A percentile compares a stretch with the other conserved stretches of the same genome.
Evolutionary conservation across 768 basidiomycete genomes (phyloP).

Genomic region (Leccinellum rugosiceps): DNA sequence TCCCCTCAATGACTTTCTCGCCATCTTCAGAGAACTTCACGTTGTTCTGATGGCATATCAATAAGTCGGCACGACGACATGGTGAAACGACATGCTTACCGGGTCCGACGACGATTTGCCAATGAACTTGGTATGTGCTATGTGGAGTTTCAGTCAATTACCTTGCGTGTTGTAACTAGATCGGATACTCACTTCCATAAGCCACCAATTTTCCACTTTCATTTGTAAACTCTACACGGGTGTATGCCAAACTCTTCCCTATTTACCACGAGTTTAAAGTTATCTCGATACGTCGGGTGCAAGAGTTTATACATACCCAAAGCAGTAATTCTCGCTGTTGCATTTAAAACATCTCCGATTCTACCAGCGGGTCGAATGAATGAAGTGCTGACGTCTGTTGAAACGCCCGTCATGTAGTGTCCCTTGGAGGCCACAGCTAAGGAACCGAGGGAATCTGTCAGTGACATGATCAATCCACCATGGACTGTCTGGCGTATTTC

Average conservation of each 20-base stretch:
- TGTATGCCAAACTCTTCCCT: conserved; percentile 82
- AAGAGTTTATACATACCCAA: conserved; percentile 50
- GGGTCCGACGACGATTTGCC: conserved; percentile 57
- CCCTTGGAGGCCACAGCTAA: conserved; percentile 81
- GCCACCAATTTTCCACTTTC: conserved; percentile 67
- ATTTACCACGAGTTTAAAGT: not conserved
- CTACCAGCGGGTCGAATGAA: conserved; percentile 78
- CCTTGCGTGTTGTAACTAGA: no score
- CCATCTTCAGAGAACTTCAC: conserved; percentile 80
- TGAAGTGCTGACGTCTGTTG: conserved; percentile 75
- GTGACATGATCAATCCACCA: conserved; percentile 75
- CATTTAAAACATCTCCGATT: conserved; percentile 61
- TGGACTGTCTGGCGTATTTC: conserved; percentile 51
- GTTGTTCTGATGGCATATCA: conserved; percentile 48
- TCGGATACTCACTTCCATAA: conserved; percentile 63
- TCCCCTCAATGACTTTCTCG: conserved; percentile 62
- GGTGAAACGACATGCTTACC: conserved; percentile 25
- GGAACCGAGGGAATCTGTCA: conserved; percentile 84
- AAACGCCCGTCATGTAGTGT: conserved; percentile 85
- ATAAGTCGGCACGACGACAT: not conserved
- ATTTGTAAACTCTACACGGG: conserved; percentile 72
- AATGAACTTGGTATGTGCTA: conserved; percentile 85
- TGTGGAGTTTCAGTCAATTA: conserved; percentile 1
- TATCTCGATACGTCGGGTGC: not conserved
- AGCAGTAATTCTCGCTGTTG: conserved; percentile 63